Evolutionary conservation across 129 eudicot species (phyloP), one percentile per base, ranked within the genome.

Genomic region (Flaveria ramosissima): DNA sequence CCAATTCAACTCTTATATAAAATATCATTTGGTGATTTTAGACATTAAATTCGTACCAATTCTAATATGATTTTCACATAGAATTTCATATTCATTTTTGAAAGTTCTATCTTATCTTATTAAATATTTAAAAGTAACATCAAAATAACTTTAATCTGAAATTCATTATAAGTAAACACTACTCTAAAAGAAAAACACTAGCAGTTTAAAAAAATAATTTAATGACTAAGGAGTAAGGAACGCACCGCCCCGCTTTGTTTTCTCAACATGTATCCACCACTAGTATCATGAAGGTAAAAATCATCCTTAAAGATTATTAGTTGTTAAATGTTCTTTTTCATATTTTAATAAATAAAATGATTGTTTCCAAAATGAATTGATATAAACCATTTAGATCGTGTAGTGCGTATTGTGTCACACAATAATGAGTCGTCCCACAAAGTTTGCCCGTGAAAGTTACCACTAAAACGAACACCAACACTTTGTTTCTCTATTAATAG

Each of bases 381-480:
- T 65, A 14, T 8, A 24, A 26, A 20, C 56, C 74, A 76, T 67
- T 76, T 60, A 64, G 4, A 64, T 41, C 0, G 26, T 65, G 65
- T 67, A 74, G 59, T 45, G 61, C 47, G 6, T 45, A 27, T n/a
- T 45, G 27, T 30, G 61, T n/a, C 59, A 3, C 42, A 43, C 69
- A 39, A 41, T 73, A 47, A 75, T 47, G 52, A 59, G 12, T 7
- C 26, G 77, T 43, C 69, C 78, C 78, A 57, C 56, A 14, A 74
- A 24, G 43, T 0, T 9, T 17, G 76, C 70, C 56, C 56, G 21
- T 75, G 79, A 75, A 74, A 75, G 51, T 10, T 12, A 36, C 73
- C 80, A 52, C 67, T 17, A 39, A 50, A 66, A 76, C 73, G 3
- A 27, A 52, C 79, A 59, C 39, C 39, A 32, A 4, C 78, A 19